Conservation (phyloP, 192 early-diverging fungal genomes). For the Hyaloraphidium curvatum region DNA sequence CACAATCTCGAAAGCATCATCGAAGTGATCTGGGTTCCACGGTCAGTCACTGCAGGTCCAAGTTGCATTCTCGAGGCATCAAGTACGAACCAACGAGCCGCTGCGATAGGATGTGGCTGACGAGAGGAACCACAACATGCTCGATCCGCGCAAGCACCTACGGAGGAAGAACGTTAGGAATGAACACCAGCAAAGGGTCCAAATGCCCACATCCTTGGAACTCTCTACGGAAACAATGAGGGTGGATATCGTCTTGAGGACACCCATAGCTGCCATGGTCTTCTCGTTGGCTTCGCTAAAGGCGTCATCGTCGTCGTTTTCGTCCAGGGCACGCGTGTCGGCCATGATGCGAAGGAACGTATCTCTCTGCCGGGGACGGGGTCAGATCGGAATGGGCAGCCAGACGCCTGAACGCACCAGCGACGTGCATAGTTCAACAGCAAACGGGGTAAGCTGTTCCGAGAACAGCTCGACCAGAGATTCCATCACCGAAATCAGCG, state of each 20-base stretch:
- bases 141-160: no score
- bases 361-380: constrained; percentile 27
- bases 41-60: no score
- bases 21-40: constrained; percentile 73
- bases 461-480: constrained; percentile 81
- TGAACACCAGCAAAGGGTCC: no score
- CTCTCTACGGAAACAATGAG: constrained; percentile 29
- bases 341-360: constrained; percentile 71
- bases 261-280: constrained; percentile 71
- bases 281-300: constrained; percentile 57
- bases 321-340: constrained; percentile 32
- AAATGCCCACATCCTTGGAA: background rate
- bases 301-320: constrained; percentile 26
- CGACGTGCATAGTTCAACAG: constrained; percentile 68
- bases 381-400: background rate
- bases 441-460: constrained; percentile 78
- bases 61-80: no score
- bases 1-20: constrained; percentile 72
- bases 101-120: no score
- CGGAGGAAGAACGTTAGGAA: no score
- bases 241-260: constrained; percentile 75
- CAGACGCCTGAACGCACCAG: constrained; percentile 22
- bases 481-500: constrained; percentile 71
- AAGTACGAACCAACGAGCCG: no score
- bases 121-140: no score